phyloP scores from a whole-genome alignment of 495 filamentous ascomycete species.

The Sabuloglossum arenarium region DNA sequence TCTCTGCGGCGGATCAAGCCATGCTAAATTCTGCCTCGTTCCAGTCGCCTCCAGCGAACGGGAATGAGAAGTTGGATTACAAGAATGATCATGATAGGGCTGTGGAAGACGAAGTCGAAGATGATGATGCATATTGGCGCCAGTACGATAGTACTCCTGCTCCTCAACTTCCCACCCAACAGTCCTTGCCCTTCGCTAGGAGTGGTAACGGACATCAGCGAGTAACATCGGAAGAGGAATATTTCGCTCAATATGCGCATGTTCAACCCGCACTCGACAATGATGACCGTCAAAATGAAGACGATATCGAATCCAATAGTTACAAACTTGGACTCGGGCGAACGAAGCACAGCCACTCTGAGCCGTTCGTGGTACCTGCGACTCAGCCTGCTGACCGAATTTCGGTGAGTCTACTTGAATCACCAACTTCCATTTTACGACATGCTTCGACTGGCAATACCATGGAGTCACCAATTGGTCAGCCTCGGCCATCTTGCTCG shows the following conservation, averaged over 20 bases:
- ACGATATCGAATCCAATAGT: background rate
- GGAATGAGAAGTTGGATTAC: background rate
- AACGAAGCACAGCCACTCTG: background rate
- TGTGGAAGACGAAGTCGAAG: conserved; percentile 32
- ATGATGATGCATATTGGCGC: conserved; percentile 89
- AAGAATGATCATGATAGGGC: conserved; percentile 13
- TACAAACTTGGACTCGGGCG: background rate
- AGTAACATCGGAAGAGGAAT: conserved; percentile 42
- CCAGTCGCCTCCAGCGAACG: conserved; percentile 1
- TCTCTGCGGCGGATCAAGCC: conserved; percentile 15
- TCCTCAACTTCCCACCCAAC: conserved; percentile 19
- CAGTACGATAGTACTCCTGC: conserved; percentile 78
- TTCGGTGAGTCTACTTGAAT: background rate
- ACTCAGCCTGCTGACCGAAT: background rate
- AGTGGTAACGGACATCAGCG: conserved; percentile 16
- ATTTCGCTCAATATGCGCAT: conserved; percentile 69
- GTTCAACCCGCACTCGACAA: conserved; percentile 86
- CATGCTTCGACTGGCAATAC: background rate
- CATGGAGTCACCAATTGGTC: conserved; percentile 12
- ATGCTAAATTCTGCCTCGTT: background rate
- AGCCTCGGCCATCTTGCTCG: conserved; percentile 30
- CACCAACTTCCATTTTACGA: background rate
- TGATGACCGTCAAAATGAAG: conserved; percentile 38
- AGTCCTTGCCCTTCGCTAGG: background rate
- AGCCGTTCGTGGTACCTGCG: background rate